These are phyloP conservation scores for Schizothecium vesticola DNA, from an alignment of 495 filamentous ascomycete species.

Conservation along the genomic window DNA sequence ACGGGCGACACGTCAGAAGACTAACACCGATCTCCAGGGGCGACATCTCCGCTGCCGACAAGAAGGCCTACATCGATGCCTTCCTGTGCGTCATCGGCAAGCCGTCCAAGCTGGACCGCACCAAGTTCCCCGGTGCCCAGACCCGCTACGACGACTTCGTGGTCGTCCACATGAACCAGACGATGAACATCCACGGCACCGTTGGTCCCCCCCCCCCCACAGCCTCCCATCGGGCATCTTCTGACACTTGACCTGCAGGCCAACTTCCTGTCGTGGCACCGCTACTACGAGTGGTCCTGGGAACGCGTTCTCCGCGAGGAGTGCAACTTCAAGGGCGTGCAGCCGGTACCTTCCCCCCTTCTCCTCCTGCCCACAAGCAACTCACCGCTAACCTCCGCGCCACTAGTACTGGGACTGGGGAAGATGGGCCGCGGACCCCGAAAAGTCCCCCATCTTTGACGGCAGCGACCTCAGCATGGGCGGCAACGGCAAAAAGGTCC, in stretches of 20 bases:
- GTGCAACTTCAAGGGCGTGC: constrained; percentile 58
- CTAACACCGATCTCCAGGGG: constrained; percentile 37
- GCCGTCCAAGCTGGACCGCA: constrained; percentile 43
- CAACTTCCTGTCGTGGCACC: constrained; percentile 66
- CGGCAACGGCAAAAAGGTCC: constrained; percentile 52
- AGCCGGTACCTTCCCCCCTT: constrained; percentile 21
- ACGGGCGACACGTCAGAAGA: neutral
- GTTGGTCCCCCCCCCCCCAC: constrained; percentile 14
- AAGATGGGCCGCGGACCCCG: constrained; percentile 44
- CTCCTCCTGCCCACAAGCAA: neutral
- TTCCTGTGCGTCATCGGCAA: constrained; percentile 58
- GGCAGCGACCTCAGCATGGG: constrained; percentile 55
- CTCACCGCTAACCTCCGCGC: neutral
- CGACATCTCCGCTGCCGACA: constrained; percentile 43
- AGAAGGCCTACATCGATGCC: constrained; percentile 56
- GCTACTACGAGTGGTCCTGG: constrained; percentile 59
- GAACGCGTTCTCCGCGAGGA: constrained; percentile 61
- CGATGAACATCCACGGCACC: constrained; percentile 55
- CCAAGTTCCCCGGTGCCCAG: constrained; percentile 33
- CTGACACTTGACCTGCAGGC: constrained; percentile 32
- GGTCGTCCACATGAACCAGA: constrained; percentile 61
- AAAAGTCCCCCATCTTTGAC: constrained; percentile 59
- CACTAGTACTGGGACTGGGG: constrained; percentile 60
- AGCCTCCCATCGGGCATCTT: neutral
- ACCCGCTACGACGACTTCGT: constrained; percentile 63